Evolutionary conservation across 352 stramenopile genomes (phyloP), one percentile per base, ranked within the genome.

Genomic region (Aphanomyces invadans): DNA sequence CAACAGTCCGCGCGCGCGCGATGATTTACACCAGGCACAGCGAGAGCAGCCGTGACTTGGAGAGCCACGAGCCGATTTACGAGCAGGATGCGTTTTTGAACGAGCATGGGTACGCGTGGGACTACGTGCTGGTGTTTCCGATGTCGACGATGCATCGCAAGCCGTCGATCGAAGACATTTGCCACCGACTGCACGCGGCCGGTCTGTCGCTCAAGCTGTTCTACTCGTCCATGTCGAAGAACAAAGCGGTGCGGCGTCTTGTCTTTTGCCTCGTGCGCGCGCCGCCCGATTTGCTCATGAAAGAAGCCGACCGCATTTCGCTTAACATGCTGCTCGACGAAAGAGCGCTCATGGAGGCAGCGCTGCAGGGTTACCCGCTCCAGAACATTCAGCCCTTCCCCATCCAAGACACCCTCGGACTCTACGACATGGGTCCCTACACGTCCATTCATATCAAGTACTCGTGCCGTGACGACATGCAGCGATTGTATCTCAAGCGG

Each of bases 231-330:
- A 75, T 70, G 26, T 71, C 76, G 36, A 73, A 85, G 69, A 70
- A 89, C 4, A 49, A 32, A 15, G 9, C 33, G n/a, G 4, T 28
- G 5, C 32, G n/a, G 19, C 31, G 9, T 4, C 70, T 90, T 54
- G 78, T 90, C 10, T 90, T 91, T 71, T 91, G 82, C 72, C 89
- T 91, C 71, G 83, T 93, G 62, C 82, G 84, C 45, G 84, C 82
- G 4, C 75, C 79, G 0, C 79, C 89, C 32, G 77, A 89, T 52
- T 76, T 88, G 36, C 75, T 93, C 69, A 79, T 79, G 38, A 70
- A 74, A 26, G 76, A 88, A 38, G 84, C 84, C 7, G 80, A 90
- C 54, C 67, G 74, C 48, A 81, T 88, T 46, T 83, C 86, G 60
- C 74, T 91, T 71, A 81, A 87, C 64, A 62, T 90, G 73, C 78